phyloP scores from a whole-genome alignment of 2,329 filamentous ascomycete species.

The Nothophoma quercina region DNA sequence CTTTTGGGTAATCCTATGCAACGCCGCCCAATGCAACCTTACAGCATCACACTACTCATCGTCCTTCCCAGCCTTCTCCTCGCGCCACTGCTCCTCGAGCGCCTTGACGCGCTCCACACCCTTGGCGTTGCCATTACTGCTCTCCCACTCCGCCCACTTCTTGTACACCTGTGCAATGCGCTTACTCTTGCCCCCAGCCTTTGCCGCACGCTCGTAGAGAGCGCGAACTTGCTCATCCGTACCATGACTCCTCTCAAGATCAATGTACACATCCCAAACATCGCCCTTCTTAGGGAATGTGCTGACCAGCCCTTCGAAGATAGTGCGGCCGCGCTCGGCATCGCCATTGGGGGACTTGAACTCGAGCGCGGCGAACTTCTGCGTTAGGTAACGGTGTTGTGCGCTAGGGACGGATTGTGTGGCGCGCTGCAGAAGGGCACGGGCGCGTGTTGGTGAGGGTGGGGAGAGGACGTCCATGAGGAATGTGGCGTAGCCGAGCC shows the following conservation, averaged over 20 bases:
- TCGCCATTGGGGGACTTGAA: slow-evolving; percentile 85
- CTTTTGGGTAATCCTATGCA: slow-evolving; percentile 12
- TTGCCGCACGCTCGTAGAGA: slow-evolving; percentile 81
- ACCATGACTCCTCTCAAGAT: slow-evolving; percentile 75
- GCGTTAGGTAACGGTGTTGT: slow-evolving; percentile 76
- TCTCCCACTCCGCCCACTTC: slow-evolving; percentile 90
- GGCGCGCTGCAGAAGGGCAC: slow-evolving; percentile 81
- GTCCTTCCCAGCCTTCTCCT: slow-evolving; percentile 41
- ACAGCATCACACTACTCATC: slow-evolving; percentile 14
- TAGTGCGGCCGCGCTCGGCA: slow-evolving; percentile 88
- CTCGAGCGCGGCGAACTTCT: slow-evolving; percentile 90
- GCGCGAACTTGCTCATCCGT: slow-evolving; percentile 69
- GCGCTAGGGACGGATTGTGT: slow-evolving; percentile 79
- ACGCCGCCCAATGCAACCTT: slow-evolving; percentile 16
- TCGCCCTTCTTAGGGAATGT: slow-evolving; percentile 90
- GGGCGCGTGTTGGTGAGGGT: slow-evolving; percentile 76
- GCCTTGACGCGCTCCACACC: slow-evolving; percentile 74
- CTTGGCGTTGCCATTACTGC: slow-evolving; percentile 71
- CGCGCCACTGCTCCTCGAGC: slow-evolving; percentile 75
- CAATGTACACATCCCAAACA: slow-evolving; percentile 90
- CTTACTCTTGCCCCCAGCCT: slow-evolving; percentile 73
- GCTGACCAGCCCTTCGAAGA: slow-evolving; percentile 87
- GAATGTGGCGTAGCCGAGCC: slow-evolving; percentile 95
- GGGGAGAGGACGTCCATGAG: slow-evolving; percentile 76
- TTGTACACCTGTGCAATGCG: slow-evolving; percentile 89